Conservation (phyloP, 2,329 filamentous ascomycete species). For the Zalaria obscura region DNA sequence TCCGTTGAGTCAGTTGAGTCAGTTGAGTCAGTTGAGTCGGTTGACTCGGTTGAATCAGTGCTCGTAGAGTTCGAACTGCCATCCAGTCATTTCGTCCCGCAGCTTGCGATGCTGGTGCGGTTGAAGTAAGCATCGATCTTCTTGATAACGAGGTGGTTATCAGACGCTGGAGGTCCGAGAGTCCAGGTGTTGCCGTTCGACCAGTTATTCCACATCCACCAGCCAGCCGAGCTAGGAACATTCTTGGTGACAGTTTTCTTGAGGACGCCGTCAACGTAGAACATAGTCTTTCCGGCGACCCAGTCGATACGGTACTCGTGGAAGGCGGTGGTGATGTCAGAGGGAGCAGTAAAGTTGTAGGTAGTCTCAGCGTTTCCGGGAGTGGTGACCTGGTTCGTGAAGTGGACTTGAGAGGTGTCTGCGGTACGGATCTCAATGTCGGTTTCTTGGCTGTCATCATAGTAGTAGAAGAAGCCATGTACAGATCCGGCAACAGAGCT, state of each 20-base stretch:
- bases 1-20: too few species aligned
- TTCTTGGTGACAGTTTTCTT: slow-evolving; percentile 38
- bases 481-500: slow-evolving; percentile 52
- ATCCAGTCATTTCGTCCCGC: neutral
- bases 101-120: slow-evolving; percentile 8
- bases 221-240: slow-evolving; percentile 43
- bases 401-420: slow-evolving; percentile 16
- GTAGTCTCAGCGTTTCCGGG: slow-evolving; percentile 41
- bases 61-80: neutral
- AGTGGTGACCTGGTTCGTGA: slow-evolving; percentile 50
- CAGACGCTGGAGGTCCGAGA: slow-evolving; percentile 48
- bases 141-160: slow-evolving; percentile 50
- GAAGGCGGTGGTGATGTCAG: slow-evolving; percentile 50
- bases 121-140: slow-evolving; percentile 75
- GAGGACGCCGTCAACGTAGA: slow-evolving; percentile 51
- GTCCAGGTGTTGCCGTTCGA: slow-evolving; percentile 68
- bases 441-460: slow-evolving; percentile 67
- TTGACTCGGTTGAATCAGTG: too few species aligned
- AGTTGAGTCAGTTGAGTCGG: too few species aligned
- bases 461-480: slow-evolving; percentile 71
- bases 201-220: slow-evolving; percentile 60
- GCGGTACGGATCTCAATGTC: slow-evolving; percentile 45
- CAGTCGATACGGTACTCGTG: slow-evolving; percentile 77
- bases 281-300: slow-evolving; percentile 44
- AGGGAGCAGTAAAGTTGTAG: slow-evolving; percentile 46